A percentile compares a stretch with the other conserved stretches of the same genome.
phyloP scores from a whole-genome alignment of 2,329 filamentous ascomycete species.

The Pseudogymnoascus sp. region DNA sequence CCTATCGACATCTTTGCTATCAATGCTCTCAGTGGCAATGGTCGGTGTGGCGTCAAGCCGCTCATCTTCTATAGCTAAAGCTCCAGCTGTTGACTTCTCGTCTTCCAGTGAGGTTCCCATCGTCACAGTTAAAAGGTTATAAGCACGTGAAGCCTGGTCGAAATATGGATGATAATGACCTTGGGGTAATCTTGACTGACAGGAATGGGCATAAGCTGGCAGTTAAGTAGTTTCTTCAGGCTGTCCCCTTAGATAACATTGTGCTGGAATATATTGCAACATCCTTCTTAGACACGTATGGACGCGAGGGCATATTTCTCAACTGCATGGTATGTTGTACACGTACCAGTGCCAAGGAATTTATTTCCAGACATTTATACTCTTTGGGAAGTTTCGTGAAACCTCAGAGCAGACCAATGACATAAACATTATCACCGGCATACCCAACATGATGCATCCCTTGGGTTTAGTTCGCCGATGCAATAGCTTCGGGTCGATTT shows the following conservation, averaged over 20 bases:
- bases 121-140: background rate
- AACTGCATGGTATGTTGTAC: background rate
- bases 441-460: background rate
- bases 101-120: background rate
- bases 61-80: background rate
- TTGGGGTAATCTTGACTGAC: background rate
- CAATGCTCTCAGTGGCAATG: background rate
- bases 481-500: background rate
- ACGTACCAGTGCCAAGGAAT: background rate
- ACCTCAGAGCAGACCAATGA: background rate
- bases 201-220: background rate
- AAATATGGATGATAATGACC: background rate
- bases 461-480: background rate
- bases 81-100: background rate
- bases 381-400: background rate
- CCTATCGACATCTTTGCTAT: conserved; percentile 34
- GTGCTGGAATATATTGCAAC: background rate
- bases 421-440: background rate
- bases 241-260: background rate
- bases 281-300: background rate
- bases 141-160: background rate
- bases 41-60: background rate
- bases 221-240: background rate
- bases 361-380: background rate
- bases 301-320: background rate